Evolutionary conservation across 148 eudicot genomes (phyloP), one percentile per base, ranked within the genome.

Genomic region (Oxyria digyna): DNA sequence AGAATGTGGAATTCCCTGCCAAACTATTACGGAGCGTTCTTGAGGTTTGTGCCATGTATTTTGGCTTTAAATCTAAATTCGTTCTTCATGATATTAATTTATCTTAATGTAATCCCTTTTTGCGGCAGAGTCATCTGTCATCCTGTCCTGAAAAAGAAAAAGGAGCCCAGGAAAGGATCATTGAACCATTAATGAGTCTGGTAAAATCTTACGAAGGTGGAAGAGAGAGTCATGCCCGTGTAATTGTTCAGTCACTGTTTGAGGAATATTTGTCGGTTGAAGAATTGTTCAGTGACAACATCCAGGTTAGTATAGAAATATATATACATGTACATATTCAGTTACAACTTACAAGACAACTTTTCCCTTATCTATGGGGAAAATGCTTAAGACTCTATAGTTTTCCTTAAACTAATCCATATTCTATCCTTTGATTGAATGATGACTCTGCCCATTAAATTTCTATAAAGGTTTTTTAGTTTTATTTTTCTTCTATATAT

Each of bases 161-260:
- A 84, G 97, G 90, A 70, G 89, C 99, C 65, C 97, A 78, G 66
- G 99, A 90, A 80, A 83, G 98, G 78, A 87, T 94, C 69, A 76
- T 86, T 68, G 98, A 94, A 74, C 98, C 98, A 68, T 81, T 94
- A 62, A 68, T 88, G 82, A 90, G 85, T 82, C 92, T 94, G 72
- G 98, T 81, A 29, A 94, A 90, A 82, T 94, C 96, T 69, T 90
- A 94, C 48, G 97, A 94, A 76, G 92, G 98, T 79, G 98, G 98
- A 63, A 82, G 98, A 78, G 98, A 94, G 81, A 85, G 96, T 65
- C 97, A 94, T 86, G 97, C 98, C 55, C 96, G 96, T 66, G 79
- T 78, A 46, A 90, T 86, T 59, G 98, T 94, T 52, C 98, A 83
- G 72, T 81, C 87, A 57, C 92, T 94, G 26, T 93, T 94, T 79